These are phyloP conservation scores for Aureobasidium melanogenum DNA, from an alignment of 2,329 filamentous ascomycete genomes.

Conservation along the genomic window DNA sequence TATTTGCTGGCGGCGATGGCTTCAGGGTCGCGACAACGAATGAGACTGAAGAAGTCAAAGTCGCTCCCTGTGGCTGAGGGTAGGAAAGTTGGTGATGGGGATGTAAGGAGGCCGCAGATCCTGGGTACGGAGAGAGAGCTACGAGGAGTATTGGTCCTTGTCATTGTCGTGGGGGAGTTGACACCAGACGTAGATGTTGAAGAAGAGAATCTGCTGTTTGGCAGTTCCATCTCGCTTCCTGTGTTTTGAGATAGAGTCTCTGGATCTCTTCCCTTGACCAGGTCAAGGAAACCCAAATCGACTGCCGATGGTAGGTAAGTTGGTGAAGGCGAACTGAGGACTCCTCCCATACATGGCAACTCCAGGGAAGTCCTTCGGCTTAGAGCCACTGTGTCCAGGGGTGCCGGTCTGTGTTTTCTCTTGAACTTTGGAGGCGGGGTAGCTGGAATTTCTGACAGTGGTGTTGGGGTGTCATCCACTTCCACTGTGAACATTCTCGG, in stretches of 20 bases:
- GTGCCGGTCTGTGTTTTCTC: conserved; percentile 4
- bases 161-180: neutral
- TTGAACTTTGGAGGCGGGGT: neutral
- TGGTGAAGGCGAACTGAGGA: neutral
- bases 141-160: neutral
- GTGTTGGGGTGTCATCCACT: neutral
- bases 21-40: neutral
- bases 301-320: neutral
- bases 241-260: neutral
- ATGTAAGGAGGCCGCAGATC: neutral
- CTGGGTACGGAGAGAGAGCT: neutral
- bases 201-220: neutral
- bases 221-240: neutral
- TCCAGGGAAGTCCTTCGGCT: neutral
- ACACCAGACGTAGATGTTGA: neutral
- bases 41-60: conserved; percentile 5
- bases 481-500: neutral
- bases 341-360: neutral
- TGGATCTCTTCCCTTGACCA: neutral
- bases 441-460: neutral
- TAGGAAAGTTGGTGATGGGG: neutral
- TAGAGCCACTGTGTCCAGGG: neutral
- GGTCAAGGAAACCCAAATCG: neutral
- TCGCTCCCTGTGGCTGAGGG: neutral
- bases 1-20: neutral